Percentiles rank a stretch among this genome's conserved stretches.
Evolutionary conservation across 805 yeast species (phyloP).

Genomic region (Lipomyces japonicus): DNA sequence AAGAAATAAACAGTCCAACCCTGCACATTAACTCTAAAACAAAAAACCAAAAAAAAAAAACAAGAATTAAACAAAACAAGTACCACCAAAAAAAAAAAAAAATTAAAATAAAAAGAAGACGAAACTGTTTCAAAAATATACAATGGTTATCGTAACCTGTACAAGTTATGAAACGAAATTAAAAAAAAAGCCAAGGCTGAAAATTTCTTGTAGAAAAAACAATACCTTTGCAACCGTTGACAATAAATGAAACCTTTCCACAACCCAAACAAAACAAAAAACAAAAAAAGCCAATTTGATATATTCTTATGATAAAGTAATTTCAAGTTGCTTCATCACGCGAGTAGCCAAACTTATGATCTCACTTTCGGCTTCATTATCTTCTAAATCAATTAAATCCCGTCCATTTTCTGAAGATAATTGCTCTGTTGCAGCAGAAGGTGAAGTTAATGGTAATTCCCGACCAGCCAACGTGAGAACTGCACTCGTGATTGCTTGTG

Average conservation of each 20-base stretch:
- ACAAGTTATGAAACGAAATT: not conserved
- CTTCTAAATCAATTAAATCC: constrained; percentile 23
- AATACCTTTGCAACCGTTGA: not conserved
- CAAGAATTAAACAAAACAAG: not conserved
- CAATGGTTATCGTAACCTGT: not conserved
- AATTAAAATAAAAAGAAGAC: not conserved
- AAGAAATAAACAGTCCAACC: not conserved
- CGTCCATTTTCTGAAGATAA: too few species aligned
- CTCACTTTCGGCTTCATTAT: constrained; percentile 27
- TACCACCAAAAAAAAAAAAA: not conserved
- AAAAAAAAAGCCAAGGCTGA: not conserved
- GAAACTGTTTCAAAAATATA: not conserved
- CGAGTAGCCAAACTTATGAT: constrained; percentile 23
- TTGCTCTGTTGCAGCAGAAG: constrained; percentile 17
- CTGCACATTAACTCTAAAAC: not conserved
- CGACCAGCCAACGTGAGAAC: constrained; percentile 37
- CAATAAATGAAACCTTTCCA: not conserved
- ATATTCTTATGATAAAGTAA: not conserved
- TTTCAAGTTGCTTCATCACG: constrained; percentile 18
- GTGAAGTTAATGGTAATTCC: constrained; percentile 26
- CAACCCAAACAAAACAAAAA: not conserved
- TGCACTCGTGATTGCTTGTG: constrained; percentile 36
- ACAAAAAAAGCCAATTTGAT: too few species aligned
- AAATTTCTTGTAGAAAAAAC: not conserved
- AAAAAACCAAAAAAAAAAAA: not conserved